phyloP scores from a whole-genome alignment of 192 early-diverging fungal genomes.

The Coemansia sp. region DNA sequence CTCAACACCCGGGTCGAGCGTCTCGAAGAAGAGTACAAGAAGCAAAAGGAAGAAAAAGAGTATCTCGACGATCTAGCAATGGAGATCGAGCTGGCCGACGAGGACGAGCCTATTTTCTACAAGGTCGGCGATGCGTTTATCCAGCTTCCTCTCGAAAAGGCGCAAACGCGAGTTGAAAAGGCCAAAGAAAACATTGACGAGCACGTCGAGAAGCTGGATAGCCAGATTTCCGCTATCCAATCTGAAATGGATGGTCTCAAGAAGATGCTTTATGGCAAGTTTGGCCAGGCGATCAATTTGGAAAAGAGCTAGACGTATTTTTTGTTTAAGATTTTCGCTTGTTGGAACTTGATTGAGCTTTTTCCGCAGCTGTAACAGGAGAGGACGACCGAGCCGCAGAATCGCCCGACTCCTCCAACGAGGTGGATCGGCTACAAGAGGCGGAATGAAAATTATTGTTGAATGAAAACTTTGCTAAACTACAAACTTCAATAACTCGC shows the following conservation, averaged over 20 bases:
- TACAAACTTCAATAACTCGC: too few relatives aligned
- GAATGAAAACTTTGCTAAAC: too few relatives aligned
- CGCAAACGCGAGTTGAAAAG: slow-evolving; percentile 67
- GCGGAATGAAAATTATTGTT: too few relatives aligned
- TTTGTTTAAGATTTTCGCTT: not conserved
- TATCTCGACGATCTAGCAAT: slow-evolving; percentile 89
- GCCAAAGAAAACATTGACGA: slow-evolving; percentile 61
- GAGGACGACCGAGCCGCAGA: too few relatives aligned
- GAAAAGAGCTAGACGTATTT: slow-evolving; percentile 66
- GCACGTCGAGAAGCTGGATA: slow-evolving; percentile 63
- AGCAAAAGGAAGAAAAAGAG: slow-evolving; percentile 88
- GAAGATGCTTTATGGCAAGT: slow-evolving; percentile 81
- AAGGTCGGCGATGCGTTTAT: slow-evolving; percentile 91
- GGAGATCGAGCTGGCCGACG: slow-evolving; percentile 89
- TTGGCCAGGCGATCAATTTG: slow-evolving; percentile 94
- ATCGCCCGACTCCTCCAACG: too few relatives aligned
- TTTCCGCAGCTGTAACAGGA: too few relatives aligned
- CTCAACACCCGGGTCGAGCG: slow-evolving; percentile 74
- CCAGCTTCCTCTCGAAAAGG: slow-evolving; percentile 66
- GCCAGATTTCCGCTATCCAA: slow-evolving; percentile 62
- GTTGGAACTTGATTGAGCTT: not conserved
- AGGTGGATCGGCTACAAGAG: too few relatives aligned
- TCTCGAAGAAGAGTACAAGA: slow-evolving; percentile 75
- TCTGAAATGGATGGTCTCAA: slow-evolving; percentile 86
- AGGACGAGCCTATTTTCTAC: slow-evolving; percentile 81